These are phyloP conservation scores for Pistacia vera DNA, from an alignment of 345 rosid species.

Conservation along the genomic window DNA sequence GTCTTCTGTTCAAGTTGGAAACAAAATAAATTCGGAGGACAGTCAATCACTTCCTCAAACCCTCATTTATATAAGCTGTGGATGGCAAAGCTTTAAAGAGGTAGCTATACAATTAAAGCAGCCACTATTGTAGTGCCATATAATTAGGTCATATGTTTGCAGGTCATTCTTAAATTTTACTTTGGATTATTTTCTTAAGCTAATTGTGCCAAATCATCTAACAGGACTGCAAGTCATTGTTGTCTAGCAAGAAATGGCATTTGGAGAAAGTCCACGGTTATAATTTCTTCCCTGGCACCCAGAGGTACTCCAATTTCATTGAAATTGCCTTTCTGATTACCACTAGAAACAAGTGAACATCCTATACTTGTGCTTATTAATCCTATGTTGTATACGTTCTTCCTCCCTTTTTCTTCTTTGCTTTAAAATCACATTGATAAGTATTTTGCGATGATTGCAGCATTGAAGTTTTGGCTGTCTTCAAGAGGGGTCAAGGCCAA, in stretches of 20 bases:
- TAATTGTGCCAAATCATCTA: slow-evolving; percentile 14
- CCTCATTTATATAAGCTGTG: slow-evolving; percentile 93
- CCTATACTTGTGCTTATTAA: background rate
- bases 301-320: slow-evolving; percentile 50
- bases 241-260: slow-evolving; percentile 69
- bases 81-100: slow-evolving; percentile 98
- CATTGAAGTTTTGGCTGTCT: slow-evolving; percentile 79
- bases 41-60: slow-evolving; percentile 63
- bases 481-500: slow-evolving; percentile 53
- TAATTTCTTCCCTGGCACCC: slow-evolving; percentile 94
- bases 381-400: background rate
- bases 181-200: slow-evolving; percentile 3
- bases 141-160: slow-evolving; percentile 11
- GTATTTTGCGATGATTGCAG: slow-evolving; percentile 42
- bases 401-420: background rate
- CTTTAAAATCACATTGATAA: background rate
- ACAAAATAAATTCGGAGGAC: slow-evolving; percentile 42
- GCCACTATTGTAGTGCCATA: background rate
- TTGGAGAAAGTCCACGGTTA: slow-evolving; percentile 88
- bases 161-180: slow-evolving; percentile 8
- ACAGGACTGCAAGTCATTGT: slow-evolving; percentile 82
- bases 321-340: background rate
- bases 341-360: background rate
- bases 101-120: slow-evolving; percentile 34
- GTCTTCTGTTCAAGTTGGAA: slow-evolving; percentile 68